phyloP scores from a whole-genome alignment of 495 filamentous ascomycete genomes.

The Cudoniella acicularis region DNA sequence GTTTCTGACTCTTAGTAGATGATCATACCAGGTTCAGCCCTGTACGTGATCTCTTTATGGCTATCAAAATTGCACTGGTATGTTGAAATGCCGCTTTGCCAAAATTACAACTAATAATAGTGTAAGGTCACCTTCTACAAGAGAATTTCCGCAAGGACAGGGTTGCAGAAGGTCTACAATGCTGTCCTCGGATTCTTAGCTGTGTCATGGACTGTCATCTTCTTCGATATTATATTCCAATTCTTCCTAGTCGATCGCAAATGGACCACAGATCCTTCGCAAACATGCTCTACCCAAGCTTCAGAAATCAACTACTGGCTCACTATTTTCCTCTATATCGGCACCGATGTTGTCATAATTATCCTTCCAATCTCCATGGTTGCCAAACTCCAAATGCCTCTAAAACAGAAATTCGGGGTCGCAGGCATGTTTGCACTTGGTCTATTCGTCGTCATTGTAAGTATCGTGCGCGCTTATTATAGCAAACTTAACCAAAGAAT shows the following conservation, averaged over 20 bases:
- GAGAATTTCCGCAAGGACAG: neutral
- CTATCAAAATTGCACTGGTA: neutral
- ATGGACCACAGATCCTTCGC: neutral
- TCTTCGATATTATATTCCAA: constrained; percentile 8
- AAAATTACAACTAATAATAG: neutral
- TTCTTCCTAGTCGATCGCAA: neutral
- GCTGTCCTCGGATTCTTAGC: neutral
- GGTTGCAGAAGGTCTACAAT: neutral
- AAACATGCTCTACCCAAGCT: neutral
- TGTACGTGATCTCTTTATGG: neutral
- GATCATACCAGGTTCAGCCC: neutral
- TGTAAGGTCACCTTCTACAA: neutral
- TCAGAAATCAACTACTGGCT: constrained; percentile 7
- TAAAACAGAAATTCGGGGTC: constrained; percentile 37
- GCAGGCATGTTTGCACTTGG: neutral
- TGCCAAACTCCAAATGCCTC: constrained; percentile 50
- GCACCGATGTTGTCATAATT: constrained; percentile 55
- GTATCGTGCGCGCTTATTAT: neutral
- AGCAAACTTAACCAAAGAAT: neutral
- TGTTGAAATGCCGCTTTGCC: neutral
- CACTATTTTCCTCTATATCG: constrained; percentile 41
- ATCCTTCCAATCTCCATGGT: constrained; percentile 57
- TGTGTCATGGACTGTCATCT: neutral
- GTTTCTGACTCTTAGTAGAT: neutral
- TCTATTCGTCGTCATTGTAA: neutral